Conservation (phyloP, 495 filamentous ascomycete genomes). For the Neurospora terricola region DNA sequence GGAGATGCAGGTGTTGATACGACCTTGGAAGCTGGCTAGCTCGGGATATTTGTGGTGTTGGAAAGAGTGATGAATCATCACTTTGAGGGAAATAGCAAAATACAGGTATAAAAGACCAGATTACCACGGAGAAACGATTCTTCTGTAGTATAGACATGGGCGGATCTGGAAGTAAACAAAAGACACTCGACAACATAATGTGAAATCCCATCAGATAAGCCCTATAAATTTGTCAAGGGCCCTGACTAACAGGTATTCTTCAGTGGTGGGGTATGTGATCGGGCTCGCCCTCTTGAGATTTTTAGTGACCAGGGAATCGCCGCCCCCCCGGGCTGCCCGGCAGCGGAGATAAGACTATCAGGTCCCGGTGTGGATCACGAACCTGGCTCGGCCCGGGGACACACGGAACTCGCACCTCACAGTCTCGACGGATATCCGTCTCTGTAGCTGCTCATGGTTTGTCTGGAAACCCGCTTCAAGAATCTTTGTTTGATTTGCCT, state of each 20-base stretch:
- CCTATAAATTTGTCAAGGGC: not conserved
- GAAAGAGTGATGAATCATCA: not conserved
- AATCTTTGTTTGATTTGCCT: not conserved
- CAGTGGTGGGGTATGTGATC: not conserved
- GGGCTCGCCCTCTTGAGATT: not conserved
- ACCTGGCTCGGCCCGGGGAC: not conserved
- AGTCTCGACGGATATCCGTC: not conserved
- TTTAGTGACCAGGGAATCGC: not conserved
- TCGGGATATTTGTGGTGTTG: not conserved
- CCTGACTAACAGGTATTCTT: not conserved
- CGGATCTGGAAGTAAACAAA: not conserved
- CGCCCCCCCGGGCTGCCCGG: not conserved
- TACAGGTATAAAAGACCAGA: not conserved
- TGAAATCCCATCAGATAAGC: not conserved
- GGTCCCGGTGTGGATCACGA: not conserved
- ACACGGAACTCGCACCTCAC: not conserved
- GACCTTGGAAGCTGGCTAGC: not conserved
- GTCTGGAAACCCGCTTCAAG: not conserved
- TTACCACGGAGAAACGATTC: not conserved
- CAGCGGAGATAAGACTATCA: not conserved
- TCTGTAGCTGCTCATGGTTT: not conserved
- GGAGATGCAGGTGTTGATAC: not conserved
- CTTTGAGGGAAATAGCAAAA: not conserved
- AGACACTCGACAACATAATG: not conserved
- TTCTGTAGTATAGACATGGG: not conserved